Evolutionary conservation across 805 yeast genomes (phyloP), one percentile per base, ranked within the genome.

Genomic region (Metschnikowia cubensis): DNA sequence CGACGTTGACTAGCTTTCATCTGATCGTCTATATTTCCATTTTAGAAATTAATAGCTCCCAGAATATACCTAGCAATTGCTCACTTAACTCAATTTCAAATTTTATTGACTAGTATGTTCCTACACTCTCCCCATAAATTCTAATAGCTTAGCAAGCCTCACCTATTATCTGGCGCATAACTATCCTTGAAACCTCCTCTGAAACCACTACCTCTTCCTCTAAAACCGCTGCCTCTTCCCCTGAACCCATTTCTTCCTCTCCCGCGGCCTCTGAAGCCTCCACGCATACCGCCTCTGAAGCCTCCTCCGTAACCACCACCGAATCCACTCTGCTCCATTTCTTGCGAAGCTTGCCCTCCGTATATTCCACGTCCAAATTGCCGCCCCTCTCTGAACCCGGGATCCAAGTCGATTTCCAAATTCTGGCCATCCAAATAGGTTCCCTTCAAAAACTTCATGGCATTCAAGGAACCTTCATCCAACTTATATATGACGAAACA

Each of bases 301-400:
- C 64, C 62, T n/a, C 66, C 59, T n/a, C 54, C 54, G 39, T 48
- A 51, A 2, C 54, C 54, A 7, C 49, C 49, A 10, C 48, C 45
- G 56, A 64, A 60, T 6, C 65, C 66, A n/a, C 33, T 31, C 52
- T 49, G 57, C 18, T 51, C 63, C 40, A 42, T 52, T 64, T 89
- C 96, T 61, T 86, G 91, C 45, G 85, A 73, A 1, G 85, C 90
- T 65, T 94, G 99, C 2, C 97, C 98, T 50, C 99, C 99, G 53
- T 81, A 83, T 14, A 80, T 77, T 42, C 98, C 98, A 61, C 99
- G 79, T 18, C 99, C 99, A 63, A 84, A 94, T 64, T 94, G 98
- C 57, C 99, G 77, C 1, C 99, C 99, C 59, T 92, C 97, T 54
- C 80, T 82, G 65, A 92, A 94, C 0, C 99, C 99, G 0, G 97